Conservation (phyloP, 2,329 filamentous ascomycete species). For the Thielaviopsis euricoi region DNA sequence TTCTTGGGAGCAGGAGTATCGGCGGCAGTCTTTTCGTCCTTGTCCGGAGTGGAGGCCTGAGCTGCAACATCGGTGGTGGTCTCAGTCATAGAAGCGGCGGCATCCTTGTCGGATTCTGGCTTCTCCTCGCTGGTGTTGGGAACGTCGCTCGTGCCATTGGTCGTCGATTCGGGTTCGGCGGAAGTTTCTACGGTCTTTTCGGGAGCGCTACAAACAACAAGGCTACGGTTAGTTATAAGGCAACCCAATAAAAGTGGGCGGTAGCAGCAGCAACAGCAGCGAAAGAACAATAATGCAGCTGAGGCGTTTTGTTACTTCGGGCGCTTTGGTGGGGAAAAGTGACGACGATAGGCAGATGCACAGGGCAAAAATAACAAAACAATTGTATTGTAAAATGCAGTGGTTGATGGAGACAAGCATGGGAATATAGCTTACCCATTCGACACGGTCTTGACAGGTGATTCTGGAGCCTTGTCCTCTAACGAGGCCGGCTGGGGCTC, state of each 20-base stretch:
- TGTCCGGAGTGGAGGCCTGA: background rate
- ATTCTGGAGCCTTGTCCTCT: conserved; percentile 2
- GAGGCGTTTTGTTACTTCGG: background rate
- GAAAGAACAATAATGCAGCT: background rate
- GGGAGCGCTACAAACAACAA: background rate
- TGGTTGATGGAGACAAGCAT: conserved; percentile 9
- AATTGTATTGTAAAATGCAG: background rate
- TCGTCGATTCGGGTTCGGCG: background rate
- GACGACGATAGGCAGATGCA: too few relatives aligned
- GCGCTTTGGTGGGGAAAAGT: background rate
- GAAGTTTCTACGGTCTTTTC: background rate
- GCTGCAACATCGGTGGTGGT: background rate
- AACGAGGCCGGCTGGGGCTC: conserved; percentile 2
- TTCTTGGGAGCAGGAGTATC: background rate
- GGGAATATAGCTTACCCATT: conserved; percentile 10
- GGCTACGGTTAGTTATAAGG: background rate
- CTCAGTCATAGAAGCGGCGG: background rate
- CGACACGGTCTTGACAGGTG: conserved; percentile 6
- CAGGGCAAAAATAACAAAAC: background rate
- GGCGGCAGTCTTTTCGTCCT: background rate
- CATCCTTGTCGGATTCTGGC: background rate
- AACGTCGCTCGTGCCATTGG: background rate
- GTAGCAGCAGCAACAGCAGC: too few relatives aligned
- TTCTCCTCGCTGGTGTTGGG: background rate
- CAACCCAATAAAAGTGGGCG: too few relatives aligned